A percentile compares a stretch with the other conserved stretches of the same genome.
Evolutionary conservation across 2,329 filamentous ascomycete species (phyloP).

Genomic region (Claviceps monticola): DNA sequence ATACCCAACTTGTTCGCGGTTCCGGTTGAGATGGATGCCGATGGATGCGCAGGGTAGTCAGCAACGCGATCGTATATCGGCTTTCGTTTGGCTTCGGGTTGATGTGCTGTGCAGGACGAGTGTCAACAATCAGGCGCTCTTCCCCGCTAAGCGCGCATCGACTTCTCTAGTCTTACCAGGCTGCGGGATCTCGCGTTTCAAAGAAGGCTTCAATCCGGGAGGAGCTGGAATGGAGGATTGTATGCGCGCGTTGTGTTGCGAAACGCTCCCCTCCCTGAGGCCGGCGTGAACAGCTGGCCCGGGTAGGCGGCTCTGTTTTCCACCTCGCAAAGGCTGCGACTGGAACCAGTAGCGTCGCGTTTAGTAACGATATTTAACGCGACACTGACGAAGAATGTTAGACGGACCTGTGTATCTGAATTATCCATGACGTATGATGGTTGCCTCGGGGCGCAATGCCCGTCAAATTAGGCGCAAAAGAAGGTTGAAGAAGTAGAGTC

Average conservation of each 20-base stretch:
- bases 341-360: background rate
- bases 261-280: conserved; percentile 43
- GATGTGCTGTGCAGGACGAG: conserved; percentile 25
- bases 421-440: conserved; percentile 18
- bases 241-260: conserved; percentile 43
- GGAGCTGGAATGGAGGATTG: conserved; percentile 28
- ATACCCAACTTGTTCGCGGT: conserved; percentile 23
- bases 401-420: conserved; percentile 18
- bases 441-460: conserved; percentile 8
- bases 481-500: background rate
- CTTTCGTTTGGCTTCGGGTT: conserved; percentile 47
- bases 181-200: conserved; percentile 38
- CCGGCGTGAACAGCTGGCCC: conserved; percentile 14
- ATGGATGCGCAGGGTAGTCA: conserved; percentile 30
- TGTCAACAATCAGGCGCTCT: conserved; percentile 7
- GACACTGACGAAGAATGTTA: background rate
- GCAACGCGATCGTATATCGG: conserved; percentile 40
- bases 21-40: conserved; percentile 19
- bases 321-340: conserved; percentile 15
- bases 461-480: background rate
- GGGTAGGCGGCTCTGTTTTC: conserved; percentile 19
- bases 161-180: conserved; percentile 20
- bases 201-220: conserved; percentile 19
- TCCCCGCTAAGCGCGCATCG: background rate
- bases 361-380: background rate